Evolutionary conservation across 78 protist species (phyloP).

Genomic region (Ministeria vibrans): DNA sequence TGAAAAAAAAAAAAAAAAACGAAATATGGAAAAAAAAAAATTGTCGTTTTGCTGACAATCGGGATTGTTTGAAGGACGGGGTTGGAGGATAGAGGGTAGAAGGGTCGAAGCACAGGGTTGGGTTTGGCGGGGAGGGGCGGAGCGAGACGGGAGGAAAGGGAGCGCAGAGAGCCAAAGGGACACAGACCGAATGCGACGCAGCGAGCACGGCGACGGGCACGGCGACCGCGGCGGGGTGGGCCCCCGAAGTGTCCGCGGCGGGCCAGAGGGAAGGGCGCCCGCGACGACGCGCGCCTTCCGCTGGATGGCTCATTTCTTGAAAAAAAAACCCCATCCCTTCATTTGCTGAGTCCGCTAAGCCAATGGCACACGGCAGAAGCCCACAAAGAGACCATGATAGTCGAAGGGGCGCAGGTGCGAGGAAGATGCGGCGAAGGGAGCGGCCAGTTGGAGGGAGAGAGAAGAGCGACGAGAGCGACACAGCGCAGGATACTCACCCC

Average conservation of each 20-base stretch:
- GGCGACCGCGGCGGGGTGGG: no score
- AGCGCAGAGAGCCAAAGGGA: neutral
- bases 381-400: neutral
- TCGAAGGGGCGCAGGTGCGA: neutral
- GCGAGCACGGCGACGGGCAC: no score
- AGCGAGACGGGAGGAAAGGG: neutral
- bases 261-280: no score
- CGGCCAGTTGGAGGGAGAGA: neutral
- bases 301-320: neutral
- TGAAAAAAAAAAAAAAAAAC: neutral
- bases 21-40: neutral
- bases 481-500: conserved; percentile 55
- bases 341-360: neutral
- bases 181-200: neutral
- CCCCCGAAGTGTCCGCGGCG: no score
- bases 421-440: neutral
- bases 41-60: neutral
- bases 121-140: neutral
- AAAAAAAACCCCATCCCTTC: neutral
- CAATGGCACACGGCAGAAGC: neutral
- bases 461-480: neutral
- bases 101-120: neutral
- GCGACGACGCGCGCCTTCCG: neutral
- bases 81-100: neutral
- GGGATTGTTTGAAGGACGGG: no score